These are phyloP conservation scores for Athelia sp. DNA, from an alignment of 1,284 basidiomycete species.

Conservation along the genomic window DNA sequence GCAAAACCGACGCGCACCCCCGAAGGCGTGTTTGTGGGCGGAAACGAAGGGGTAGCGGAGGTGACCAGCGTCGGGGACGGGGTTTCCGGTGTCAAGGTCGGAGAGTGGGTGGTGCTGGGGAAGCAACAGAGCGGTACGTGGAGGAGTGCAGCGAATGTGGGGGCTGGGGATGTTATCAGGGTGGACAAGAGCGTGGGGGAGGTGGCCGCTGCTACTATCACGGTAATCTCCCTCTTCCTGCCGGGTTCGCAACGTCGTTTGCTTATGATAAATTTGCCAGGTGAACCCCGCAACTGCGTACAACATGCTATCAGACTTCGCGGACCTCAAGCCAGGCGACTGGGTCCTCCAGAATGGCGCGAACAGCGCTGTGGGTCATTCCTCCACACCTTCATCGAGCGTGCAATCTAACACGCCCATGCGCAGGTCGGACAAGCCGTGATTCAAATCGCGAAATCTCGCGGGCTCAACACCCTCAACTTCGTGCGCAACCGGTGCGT, in stretches of 20 bases:
- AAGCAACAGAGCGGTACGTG: constrained; percentile 74
- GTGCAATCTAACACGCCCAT: no score
- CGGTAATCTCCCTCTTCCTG: constrained; percentile 30
- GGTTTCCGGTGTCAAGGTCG: constrained; percentile 42
- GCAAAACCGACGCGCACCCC: constrained; percentile 44
- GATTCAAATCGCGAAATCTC: constrained; percentile 72
- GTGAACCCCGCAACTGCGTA: constrained; percentile 82
- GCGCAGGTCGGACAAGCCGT: constrained; percentile 71
- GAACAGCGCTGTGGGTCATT: constrained; percentile 75
- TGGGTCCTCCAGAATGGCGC: constrained; percentile 84
- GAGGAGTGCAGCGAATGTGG: constrained; percentile 58
- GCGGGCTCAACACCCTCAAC: constrained; percentile 71
- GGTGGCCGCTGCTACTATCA: constrained; percentile 70
- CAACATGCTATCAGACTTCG: constrained; percentile 74
- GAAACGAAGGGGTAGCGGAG: constrained; percentile 77
- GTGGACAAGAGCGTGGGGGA: constrained; percentile 52
- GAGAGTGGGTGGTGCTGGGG: constrained; percentile 75
- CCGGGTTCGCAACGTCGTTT: background rate
- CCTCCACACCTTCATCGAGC: no score
- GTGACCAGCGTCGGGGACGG: constrained; percentile 56
- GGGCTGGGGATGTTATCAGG: constrained; percentile 51
- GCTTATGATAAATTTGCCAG: constrained; percentile 30
- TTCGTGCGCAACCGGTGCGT: constrained; percentile 66
- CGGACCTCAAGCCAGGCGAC: constrained; percentile 56
- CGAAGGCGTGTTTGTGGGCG: constrained; percentile 52